These are phyloP conservation scores for Macroventuria anomochaeta DNA, from an alignment of 2,329 filamentous ascomycete species.

Conservation along the genomic window DNA sequence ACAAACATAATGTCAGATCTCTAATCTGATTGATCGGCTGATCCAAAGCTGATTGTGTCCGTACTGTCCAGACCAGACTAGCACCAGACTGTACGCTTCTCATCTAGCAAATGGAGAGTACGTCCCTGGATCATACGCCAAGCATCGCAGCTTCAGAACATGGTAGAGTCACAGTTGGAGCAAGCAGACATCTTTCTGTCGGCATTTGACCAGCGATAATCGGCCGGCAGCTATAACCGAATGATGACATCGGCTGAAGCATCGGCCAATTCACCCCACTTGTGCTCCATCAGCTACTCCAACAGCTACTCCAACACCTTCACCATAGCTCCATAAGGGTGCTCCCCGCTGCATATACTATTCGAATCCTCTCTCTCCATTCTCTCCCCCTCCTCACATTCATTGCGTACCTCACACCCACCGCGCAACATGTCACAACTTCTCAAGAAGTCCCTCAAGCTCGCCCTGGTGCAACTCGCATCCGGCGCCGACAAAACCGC, in stretches of 20 bases:
- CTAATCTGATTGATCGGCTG: no score
- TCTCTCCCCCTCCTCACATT: not conserved
- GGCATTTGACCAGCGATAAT: slow-evolving; percentile 6
- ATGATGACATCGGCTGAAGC: slow-evolving; percentile 11
- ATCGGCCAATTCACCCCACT: slow-evolving; percentile 1
- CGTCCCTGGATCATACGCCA: not conserved
- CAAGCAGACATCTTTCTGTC: not conserved
- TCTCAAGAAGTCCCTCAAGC: slow-evolving; percentile 48
- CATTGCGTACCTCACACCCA: not conserved
- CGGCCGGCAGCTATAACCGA: slow-evolving; percentile 1
- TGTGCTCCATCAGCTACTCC: slow-evolving; percentile 14
- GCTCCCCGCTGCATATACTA: not conserved
- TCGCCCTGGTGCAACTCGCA: slow-evolving; percentile 58
- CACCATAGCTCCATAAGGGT: slow-evolving; percentile 5
- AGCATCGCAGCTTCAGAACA: no score
- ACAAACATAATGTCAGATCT: no score
- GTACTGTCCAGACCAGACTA: no score
- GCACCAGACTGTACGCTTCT: no score
- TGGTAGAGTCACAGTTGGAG: not conserved
- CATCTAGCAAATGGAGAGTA: no score
- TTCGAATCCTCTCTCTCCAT: not conserved
- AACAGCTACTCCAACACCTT: slow-evolving; percentile 8
- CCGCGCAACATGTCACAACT: slow-evolving; percentile 32
- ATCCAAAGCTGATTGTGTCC: no score
- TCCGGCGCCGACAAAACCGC: slow-evolving; percentile 73